These are phyloP conservation scores for Sporothrix protearum DNA, from an alignment of 2,329 filamentous ascomycete species.

Conservation along the genomic window DNA sequence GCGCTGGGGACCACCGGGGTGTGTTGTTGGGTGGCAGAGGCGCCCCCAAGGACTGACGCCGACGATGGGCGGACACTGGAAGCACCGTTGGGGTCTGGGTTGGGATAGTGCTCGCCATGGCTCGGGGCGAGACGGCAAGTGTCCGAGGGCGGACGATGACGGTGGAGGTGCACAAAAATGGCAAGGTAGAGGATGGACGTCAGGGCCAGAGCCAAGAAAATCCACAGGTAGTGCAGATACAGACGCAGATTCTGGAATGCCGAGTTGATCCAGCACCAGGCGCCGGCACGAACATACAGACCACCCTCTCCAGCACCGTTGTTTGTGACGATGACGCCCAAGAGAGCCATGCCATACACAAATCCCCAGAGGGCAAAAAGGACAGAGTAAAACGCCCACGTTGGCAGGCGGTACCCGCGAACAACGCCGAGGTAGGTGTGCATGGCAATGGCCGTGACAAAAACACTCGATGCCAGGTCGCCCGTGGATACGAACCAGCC, in stretches of 20 bases:
- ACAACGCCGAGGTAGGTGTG: constrained; percentile 65
- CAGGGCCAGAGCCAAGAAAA: constrained; percentile 45
- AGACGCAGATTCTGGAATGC: constrained; percentile 54
- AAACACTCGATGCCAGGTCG: constrained; percentile 63
- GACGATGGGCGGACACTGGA: background rate
- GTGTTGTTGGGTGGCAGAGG: background rate
- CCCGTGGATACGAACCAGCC: constrained; percentile 67
- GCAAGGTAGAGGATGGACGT: constrained; percentile 42
- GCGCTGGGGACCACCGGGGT: constrained; percentile 25
- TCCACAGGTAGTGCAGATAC: constrained; percentile 62
- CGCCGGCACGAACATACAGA: constrained; percentile 61
- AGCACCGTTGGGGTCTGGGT: constrained; percentile 29
- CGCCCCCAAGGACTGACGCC: background rate
- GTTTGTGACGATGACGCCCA: constrained; percentile 46
- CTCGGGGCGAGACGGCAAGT: constrained; percentile 18
- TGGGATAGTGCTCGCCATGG: constrained; percentile 28
- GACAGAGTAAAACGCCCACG: constrained; percentile 46
- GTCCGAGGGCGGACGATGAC: constrained; percentile 32
- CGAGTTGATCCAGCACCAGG: constrained; percentile 65
- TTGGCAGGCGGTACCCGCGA: constrained; percentile 49
- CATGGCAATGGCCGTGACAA: constrained; percentile 61
- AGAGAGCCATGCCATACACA: constrained; percentile 53
- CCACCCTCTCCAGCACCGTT: constrained; percentile 43
- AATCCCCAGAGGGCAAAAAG: constrained; percentile 56
- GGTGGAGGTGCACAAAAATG: constrained; percentile 41